Evolutionary conservation across 306 rosid species (phyloP).

Genomic region (Glycine soja): DNA sequence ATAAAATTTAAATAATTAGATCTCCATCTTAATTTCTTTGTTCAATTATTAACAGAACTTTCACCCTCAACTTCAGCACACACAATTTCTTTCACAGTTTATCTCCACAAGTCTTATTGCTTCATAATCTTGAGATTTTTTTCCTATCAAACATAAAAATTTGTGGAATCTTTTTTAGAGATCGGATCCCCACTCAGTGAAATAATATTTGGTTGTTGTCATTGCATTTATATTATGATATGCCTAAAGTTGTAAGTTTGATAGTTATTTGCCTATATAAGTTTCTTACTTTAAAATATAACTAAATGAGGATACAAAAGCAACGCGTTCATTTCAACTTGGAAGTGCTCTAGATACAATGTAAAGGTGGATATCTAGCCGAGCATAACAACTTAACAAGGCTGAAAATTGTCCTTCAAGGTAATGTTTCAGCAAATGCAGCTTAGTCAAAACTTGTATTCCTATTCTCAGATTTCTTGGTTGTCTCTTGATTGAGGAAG

Average conservation of each 20-base stretch:
- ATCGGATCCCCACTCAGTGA: background rate
- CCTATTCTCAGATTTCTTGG: no score
- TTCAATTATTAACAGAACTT: slow-evolving; percentile 20
- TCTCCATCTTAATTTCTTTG: slow-evolving; percentile 23
- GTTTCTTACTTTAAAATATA: background rate
- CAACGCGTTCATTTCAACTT: no score
- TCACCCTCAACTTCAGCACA: slow-evolving; percentile 17
- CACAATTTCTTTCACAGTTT: background rate
- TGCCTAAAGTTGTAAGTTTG: background rate
- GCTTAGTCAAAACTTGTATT: no score
- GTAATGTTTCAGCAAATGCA: no score
- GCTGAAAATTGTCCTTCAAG: no score
- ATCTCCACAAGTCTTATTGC: background rate
- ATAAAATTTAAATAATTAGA: slow-evolving; percentile 36
- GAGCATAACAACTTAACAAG: no score
- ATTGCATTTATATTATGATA: background rate
- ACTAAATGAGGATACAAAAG: background rate
- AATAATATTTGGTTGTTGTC: background rate
- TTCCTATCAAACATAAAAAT: background rate
- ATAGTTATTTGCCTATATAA: slow-evolving; percentile 23
- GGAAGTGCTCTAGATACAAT: no score
- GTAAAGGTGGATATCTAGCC: no score
- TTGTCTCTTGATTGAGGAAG: no score
- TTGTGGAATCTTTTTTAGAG: slow-evolving; percentile 10
- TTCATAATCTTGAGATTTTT: background rate